Evolutionary conservation across 2,329 filamentous ascomycete genomes (phyloP), one percentile per base, ranked within the genome.

Genomic region (Ceratocystis cacaofunesta): DNA sequence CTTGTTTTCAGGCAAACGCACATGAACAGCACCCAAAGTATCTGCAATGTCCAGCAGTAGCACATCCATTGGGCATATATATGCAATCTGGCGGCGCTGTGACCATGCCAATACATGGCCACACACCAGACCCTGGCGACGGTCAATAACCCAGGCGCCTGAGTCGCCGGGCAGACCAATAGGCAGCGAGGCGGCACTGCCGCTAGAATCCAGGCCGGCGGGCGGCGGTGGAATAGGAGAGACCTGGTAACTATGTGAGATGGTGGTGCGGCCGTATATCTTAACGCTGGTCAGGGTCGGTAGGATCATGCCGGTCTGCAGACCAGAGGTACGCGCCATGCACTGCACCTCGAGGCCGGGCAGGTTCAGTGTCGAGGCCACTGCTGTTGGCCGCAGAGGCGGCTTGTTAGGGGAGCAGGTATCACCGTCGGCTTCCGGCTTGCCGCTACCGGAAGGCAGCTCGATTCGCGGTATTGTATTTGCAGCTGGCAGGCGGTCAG

Each of bases 41-140:
- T 88, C 83, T 32, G 85, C 87, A 66, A 97, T 95, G 71, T 97
- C 92, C 32, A 87, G 83, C 10, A 97, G 79, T 12, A 96, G 77
- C 1, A 96, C 82, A 66, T 96, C 89, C 92, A 97, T 97, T 0
- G 92, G 92, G 68, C 90, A 94, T 68, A 97, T 94, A 73, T 96
- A 97, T 0, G 91, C 91, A 4, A 90, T 86, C 52, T 84, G 84
- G 72, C 89, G 92, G 68, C 86, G 84, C 68, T 85, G 83, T 70
- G 88, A 92, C 85, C 88, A 95, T 0, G 92, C 92, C 12, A 97
- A 80, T 0, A 97, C 89, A 71, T 96, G 92, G 0, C 92, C 92
- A 70, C 90, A 94, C 2, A 96, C 84, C 46, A 85, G 83, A 1
- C 90, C 90, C n/a, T 85, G 80, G 5, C 82, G 80, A 66, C 89